Evolutionary conservation across 352 stramenopile species (phyloP).

Genomic region (Halophytophthora batemanensis): DNA sequence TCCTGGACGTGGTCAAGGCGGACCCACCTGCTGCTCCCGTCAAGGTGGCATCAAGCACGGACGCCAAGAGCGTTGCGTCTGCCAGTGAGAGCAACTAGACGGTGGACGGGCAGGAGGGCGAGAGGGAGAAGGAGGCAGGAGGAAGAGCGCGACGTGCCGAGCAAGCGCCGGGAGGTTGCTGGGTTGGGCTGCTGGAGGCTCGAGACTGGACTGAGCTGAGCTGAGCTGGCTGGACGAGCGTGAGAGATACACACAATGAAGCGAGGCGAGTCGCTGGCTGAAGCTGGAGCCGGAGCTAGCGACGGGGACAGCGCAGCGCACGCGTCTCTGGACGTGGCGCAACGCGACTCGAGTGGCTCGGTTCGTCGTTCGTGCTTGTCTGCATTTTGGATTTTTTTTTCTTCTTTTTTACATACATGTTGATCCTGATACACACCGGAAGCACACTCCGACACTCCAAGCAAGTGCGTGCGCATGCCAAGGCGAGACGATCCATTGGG

Average conservation of each 20-base stretch:
- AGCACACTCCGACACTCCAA: too few relatives aligned
- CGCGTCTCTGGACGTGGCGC: too few relatives aligned
- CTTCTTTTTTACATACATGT: constrained; percentile 35
- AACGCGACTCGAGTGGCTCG: too few relatives aligned
- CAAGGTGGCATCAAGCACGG: constrained; percentile 18
- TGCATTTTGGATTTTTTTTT: constrained; percentile 43
- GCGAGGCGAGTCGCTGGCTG: constrained; percentile 19
- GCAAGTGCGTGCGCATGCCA: too few relatives aligned
- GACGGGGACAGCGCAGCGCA: too few relatives aligned
- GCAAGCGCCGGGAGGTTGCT: constrained; percentile 19
- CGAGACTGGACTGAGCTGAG: too few relatives aligned
- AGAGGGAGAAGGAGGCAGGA: constrained; percentile 14
- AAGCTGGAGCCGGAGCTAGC: too few relatives aligned
- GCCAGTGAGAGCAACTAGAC: constrained; percentile 47
- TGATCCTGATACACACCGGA: constrained; percentile 18
- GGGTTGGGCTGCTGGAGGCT: constrained; percentile 21
- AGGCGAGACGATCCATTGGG: too few relatives aligned
- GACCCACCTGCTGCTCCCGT: constrained; percentile 47
- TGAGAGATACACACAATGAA: constrained; percentile 34
- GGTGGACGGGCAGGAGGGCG: constrained; percentile 14
- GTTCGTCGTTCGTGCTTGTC: too few relatives aligned
- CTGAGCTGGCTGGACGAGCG: constrained; percentile 25
- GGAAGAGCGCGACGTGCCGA: constrained; percentile 15
- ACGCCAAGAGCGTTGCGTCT: constrained; percentile 28
- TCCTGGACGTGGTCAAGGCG: constrained; percentile 82